These are phyloP conservation scores for Vanrija humicola DNA, from an alignment of 1,284 basidiomycete genomes.

Conservation along the genomic window DNA sequence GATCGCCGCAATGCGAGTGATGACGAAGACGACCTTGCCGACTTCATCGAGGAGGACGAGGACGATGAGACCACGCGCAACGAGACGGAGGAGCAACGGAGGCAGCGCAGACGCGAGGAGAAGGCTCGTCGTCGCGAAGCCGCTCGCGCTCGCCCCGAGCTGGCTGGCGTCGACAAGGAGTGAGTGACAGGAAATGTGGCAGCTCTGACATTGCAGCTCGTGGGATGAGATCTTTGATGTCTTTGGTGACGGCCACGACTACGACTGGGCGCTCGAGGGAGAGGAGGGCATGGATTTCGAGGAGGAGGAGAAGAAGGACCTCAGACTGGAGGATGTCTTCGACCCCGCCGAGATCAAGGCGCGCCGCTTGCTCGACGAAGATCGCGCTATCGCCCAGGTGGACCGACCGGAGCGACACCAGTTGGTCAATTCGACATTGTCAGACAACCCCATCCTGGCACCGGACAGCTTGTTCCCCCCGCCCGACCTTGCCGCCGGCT, in stretches of 20 bases:
- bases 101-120: constrained; percentile 68
- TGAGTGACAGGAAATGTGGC: constrained; percentile 51
- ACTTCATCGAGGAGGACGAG: constrained; percentile 89
- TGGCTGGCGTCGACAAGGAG: constrained; percentile 82
- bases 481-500: constrained; percentile 73
- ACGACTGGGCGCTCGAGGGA: constrained; percentile 84
- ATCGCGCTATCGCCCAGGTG: constrained; percentile 82
- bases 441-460: constrained; percentile 60
- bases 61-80: constrained; percentile 53
- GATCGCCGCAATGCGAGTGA: constrained; percentile 44
- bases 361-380: constrained; percentile 86
- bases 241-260: constrained; percentile 95
- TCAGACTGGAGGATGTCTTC: constrained; percentile 91
- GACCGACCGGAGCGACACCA: constrained; percentile 98
- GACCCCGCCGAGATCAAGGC: constrained; percentile 95
- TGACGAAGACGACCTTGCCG: constrained; percentile 59
- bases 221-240: constrained; percentile 97
- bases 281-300: constrained; percentile 65
- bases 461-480: constrained; percentile 54
- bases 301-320: constrained; percentile 61
- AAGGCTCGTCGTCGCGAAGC: constrained; percentile 62
- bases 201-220: constrained; percentile 57
- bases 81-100: constrained; percentile 69
- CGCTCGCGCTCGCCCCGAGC: constrained; percentile 65
- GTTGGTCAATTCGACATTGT: constrained; percentile 79